A percentile compares a stretch with the other conserved stretches of the same genome.
phyloP scores from a whole-genome alignment of 352 stramenopile species.

The Phytopythium vexans region DNA sequence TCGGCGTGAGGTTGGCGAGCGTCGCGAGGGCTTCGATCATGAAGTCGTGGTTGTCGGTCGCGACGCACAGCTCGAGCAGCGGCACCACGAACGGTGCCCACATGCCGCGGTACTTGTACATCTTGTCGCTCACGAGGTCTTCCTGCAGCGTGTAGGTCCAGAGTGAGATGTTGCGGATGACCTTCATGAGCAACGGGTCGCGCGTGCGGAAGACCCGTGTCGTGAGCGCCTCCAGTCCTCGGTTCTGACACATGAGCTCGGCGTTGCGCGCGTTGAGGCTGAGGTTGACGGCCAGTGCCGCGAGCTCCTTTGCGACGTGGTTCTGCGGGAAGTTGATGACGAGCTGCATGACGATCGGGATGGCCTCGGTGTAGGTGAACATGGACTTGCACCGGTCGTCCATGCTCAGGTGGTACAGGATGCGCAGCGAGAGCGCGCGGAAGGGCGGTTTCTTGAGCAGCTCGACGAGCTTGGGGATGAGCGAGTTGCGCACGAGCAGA shows the following conservation, averaged over 20 bases:
- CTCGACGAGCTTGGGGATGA: conserved; percentile 92
- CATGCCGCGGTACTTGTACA: conserved; percentile 91
- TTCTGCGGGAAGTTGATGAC: conserved; percentile 94
- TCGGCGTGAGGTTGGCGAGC: conserved; percentile 90
- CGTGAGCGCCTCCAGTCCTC: conserved; percentile 87
- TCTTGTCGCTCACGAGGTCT: conserved; percentile 76
- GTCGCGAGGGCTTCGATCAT: conserved; percentile 92
- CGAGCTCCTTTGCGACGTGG: conserved; percentile 91
- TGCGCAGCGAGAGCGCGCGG: conserved; percentile 78
- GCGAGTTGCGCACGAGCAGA: conserved; percentile 82
- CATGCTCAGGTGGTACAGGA: conserved; percentile 95
- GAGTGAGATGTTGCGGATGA: conserved; percentile 88
- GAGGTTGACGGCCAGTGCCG: conserved; percentile 93
- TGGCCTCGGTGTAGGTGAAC: conserved; percentile 94
- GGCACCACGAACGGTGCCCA: conserved; percentile 90
- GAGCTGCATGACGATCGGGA: conserved; percentile 92
- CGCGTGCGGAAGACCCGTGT: conserved; percentile 84
- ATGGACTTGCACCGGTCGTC: conserved; percentile 94
- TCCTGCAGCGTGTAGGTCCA: conserved; percentile 92
- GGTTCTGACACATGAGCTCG: conserved; percentile 89
- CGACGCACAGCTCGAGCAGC: conserved; percentile 83
- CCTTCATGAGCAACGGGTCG: conserved; percentile 93
- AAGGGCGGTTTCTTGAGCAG: conserved; percentile 92
- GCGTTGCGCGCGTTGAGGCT: conserved; percentile 89
- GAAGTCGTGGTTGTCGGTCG: conserved; percentile 91